Evolutionary conservation across 1,139 yeast genomes (phyloP), one percentile per base, ranked within the genome.

Genomic region (Saccharomycopsis crataegensis): DNA sequence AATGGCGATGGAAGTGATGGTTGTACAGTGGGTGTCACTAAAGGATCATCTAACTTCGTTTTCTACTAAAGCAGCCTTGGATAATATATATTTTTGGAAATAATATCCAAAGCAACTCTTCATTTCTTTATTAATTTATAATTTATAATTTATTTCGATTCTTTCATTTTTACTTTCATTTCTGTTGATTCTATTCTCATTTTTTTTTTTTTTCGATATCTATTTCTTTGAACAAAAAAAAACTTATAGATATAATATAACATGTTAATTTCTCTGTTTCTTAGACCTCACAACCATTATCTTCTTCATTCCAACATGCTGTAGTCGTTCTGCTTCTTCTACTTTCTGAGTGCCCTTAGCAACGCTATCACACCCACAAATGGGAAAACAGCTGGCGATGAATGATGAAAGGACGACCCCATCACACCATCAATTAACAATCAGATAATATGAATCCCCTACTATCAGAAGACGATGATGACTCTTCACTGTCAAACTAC

Each of bases 11-110:
- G 47, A 4, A 57, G 80, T 31, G 88, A 83, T 64, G 93, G 93
- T 61, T 85, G 93, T 76, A 85, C 91, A 50, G 86, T 82, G 60
- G 80, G 86, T 58, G 87, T 85, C 56, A 75, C 80, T 50, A 65
- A 72, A 45, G 91, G 91, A 70, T 69, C 70, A 53, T 91, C 90
- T 61, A 74, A 82, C 65, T 84, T 82, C 68, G 86, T 84, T 60
- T 75, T 81, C 62, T 84, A 83, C 74, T 58, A 22, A 22, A 22
- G 28, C 28, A 22, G 28, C 28, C 4, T 37, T 37, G 4, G 14
- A 4, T 37, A 37, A 37, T 37, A 14, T 4, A 22, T n/a, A n/a
- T n/a, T n/a, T 22, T 22, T 22, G 28, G 28, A 22, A 22, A 22
- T 22, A 22, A 22, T 2, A 4, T 4, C 28, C 28, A 22, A 4